A percentile compares a stretch with the other conserved stretches of the same genome.
Conservation (phyloP, 2,329 filamentous ascomycete species). For the Cordyceps militaris region DNA sequence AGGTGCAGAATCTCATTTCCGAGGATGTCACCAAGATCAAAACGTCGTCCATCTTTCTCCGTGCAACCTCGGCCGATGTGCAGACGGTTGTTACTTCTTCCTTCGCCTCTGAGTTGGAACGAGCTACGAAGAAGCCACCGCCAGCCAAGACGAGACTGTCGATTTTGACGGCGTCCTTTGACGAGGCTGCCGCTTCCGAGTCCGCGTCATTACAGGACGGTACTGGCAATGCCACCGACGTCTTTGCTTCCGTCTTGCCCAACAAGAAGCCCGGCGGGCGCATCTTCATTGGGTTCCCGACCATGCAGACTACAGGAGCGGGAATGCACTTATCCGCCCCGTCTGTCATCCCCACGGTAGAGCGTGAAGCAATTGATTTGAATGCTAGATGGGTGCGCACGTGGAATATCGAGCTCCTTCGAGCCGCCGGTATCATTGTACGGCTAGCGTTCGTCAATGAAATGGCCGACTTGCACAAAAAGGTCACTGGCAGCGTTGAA, state of each 20-base stretch:
- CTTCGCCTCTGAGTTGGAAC: constrained; percentile 80
- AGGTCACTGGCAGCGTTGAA: constrained; percentile 42
- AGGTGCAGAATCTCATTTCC: constrained; percentile 52
- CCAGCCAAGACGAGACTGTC: constrained; percentile 81
- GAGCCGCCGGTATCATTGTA: constrained; percentile 83
- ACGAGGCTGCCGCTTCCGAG: constrained; percentile 64
- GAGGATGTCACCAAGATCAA: constrained; percentile 67
- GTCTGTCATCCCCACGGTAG: constrained; percentile 93
- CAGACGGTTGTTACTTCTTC: constrained; percentile 64
- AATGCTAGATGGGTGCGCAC: constrained; percentile 91
- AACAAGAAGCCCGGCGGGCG: constrained; percentile 74
- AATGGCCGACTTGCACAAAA: constrained; percentile 67
- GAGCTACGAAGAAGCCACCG: constrained; percentile 94
- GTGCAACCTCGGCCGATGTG: constrained; percentile 78
- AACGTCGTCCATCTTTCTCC: constrained; percentile 76
- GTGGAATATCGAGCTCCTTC: constrained; percentile 92
- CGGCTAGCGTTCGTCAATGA: constrained; percentile 82
- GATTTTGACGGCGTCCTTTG: constrained; percentile 85
- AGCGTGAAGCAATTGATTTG: constrained; percentile 92
- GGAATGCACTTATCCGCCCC: constrained; percentile 93
- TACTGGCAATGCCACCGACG: constrained; percentile 57
- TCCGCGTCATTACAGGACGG: constrained; percentile 36
- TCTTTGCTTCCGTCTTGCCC: constrained; percentile 86
- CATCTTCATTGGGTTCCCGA: constrained; percentile 96
- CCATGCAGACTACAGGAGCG: constrained; percentile 90